Base-by-base conservation (phyloP, 176 grass and related monocot species). In the Ananas comosus region DNA sequence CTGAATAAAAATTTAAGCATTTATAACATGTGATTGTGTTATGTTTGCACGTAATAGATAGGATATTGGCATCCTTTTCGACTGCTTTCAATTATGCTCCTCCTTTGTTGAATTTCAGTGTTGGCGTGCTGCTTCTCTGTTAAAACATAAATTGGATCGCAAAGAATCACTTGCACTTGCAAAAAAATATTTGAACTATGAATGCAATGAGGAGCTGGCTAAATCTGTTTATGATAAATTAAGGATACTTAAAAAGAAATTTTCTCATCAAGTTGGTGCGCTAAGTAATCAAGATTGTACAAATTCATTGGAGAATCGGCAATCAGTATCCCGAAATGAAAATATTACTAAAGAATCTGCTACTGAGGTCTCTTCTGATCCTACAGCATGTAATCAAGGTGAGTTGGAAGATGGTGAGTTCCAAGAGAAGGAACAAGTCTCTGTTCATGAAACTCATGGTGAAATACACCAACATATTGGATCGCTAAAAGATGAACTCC, bases 111-210 rank as follows among this genome's bases (percentile, higher is more conserved):
- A 75, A 24, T 54, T 74, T 72, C 78, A 97, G 93, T 92, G 89
- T 68, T 97, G 93, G 93, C 86, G 86, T 77, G 93, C 93, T 81
- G 83, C 89, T 65, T 92, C 93, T 85, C 77, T 92, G 22, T 85
- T 85, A 73, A 92, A 90, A 68, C 89, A 90, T 73, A 92, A 87
- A 65, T 25, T 97, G 18, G 76, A 81, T 80, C 88, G 28, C 61
- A 68, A 67, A 13, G 83, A 97, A 68, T 87, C 90, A 64, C 80
- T 86, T 50, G 54, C 66, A 13, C 86, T 90, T 85, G 86, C 93
- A 75, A 79, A 67, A 50, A 64, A 87, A 70, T 72, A 74, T 58
- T 76, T 97, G 70, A 84, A 85, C 12, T 97, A 87, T 70, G 80
- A 82, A 42, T 92, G 93, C 73, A 72, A 68, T 83, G 77, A 81